Percentiles rank a stretch among this genome's conserved stretches.
Evolutionary conservation across 441 rosid species (phyloP).

Genomic region (Erodium trifolium): DNA sequence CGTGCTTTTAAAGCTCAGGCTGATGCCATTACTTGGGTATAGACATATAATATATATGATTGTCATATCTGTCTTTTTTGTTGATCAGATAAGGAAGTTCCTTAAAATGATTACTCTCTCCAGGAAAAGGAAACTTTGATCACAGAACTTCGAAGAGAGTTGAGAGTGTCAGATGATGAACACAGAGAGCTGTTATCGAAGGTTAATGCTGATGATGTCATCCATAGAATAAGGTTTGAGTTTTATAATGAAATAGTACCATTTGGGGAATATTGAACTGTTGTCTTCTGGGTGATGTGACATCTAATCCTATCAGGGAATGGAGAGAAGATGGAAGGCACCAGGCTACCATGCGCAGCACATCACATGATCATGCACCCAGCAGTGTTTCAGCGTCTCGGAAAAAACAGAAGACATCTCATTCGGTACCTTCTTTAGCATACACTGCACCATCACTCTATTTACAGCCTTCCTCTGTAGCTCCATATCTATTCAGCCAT

Average conservation of each 20-base stretch:
- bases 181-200: slow-evolving; percentile 74
- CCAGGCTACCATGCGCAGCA: slow-evolving; percentile 45
- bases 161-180: slow-evolving; percentile 94
- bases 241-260: slow-evolving; percentile 14
- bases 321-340: slow-evolving; percentile 84
- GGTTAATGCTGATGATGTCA: slow-evolving; percentile 36
- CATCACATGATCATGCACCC: slow-evolving; percentile 53
- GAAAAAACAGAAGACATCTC: slow-evolving; percentile 79
- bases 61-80: slow-evolving; percentile 12
- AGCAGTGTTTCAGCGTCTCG: slow-evolving; percentile 65
- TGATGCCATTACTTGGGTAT: slow-evolving; percentile 96
- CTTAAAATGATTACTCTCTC: slow-evolving; percentile 12
- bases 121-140: slow-evolving; percentile 94
- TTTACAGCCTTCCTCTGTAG: slow-evolving; percentile 39
- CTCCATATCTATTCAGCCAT: slow-evolving; percentile 25
- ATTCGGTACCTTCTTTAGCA: slow-evolving; percentile 37
- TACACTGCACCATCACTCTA: slow-evolving; percentile 28
- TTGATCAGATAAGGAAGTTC: slow-evolving; percentile 10
- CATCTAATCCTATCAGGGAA: slow-evolving; percentile 39
- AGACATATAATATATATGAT: slow-evolving; percentile 15
- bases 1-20: slow-evolving; percentile 98
- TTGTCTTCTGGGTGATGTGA: slow-evolving; percentile 14
- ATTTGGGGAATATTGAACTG: slow-evolving; percentile 13
- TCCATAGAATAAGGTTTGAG: slow-evolving; percentile 55
- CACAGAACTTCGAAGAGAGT: slow-evolving; percentile 85